Percentiles rank a stretch among this genome's conserved stretches.
phyloP scores from a whole-genome alignment of 129 eudicot genomes.

The Tagetes patula region DNA sequence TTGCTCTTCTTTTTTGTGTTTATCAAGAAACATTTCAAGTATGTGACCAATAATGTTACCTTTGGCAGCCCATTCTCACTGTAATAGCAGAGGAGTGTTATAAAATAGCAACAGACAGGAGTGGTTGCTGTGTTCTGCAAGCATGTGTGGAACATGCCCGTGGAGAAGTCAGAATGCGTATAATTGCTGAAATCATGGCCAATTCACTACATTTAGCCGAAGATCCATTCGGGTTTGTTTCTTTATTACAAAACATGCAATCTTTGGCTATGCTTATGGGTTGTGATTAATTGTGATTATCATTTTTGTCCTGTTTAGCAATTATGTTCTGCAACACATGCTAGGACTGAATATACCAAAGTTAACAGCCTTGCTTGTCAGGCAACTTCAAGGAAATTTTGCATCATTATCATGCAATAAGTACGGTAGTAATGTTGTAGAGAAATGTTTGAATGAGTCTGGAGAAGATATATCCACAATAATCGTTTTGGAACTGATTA shows the following conservation, averaged over 20 bases:
- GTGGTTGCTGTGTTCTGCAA: constrained; percentile 80
- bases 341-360: constrained; percentile 47
- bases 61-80: constrained; percentile 53
- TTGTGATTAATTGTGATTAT: constrained; percentile 3
- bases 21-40: not conserved
- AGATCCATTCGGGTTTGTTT: constrained; percentile 77
- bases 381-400: constrained; percentile 48
- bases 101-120: constrained; percentile 53
- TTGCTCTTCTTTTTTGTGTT: not conserved
- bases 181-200: constrained; percentile 44
- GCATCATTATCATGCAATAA: constrained; percentile 61
- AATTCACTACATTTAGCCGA: constrained; percentile 54
- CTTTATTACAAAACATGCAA: not conserved
- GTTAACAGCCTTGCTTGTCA: constrained; percentile 42
- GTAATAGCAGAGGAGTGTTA: constrained; percentile 56
- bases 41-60: constrained; percentile 1
- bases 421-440: constrained; percentile 75
- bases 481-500: constrained; percentile 51
- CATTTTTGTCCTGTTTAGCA: constrained; percentile 35
- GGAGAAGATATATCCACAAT: constrained; percentile 39
- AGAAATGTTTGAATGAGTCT: constrained; percentile 53
- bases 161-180: constrained; percentile 43
- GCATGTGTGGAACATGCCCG: constrained; percentile 52
- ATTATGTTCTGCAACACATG: constrained; percentile 81
- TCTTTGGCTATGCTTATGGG: not conserved